phyloP scores from a whole-genome alignment of 371 early-diverging fungal species.

The Parasitella parasitica region DNA sequence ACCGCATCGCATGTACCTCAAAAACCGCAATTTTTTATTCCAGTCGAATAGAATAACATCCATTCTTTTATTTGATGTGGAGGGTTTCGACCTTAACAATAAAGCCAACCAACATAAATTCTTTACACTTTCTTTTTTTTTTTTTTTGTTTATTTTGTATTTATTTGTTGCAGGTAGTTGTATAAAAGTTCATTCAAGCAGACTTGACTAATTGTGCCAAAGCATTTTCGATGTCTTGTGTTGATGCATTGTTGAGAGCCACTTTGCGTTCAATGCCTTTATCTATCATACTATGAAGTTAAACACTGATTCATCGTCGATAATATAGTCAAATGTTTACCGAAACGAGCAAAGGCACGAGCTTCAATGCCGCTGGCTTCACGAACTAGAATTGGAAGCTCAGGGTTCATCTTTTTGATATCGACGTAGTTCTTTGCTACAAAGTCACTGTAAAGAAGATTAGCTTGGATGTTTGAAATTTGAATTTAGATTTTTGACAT shows the following conservation, averaged over 20 bases:
- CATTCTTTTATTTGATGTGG: neutral
- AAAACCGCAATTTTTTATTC: no score
- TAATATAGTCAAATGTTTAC: slow-evolving; percentile 43
- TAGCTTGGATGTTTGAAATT: neutral
- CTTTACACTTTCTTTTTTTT: neutral
- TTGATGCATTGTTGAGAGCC: slow-evolving; percentile 71
- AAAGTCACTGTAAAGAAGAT: slow-evolving; percentile 67
- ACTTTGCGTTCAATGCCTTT: slow-evolving; percentile 84
- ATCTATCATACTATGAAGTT: slow-evolving; percentile 45
- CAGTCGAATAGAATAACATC: neutral
- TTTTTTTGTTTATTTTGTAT: slow-evolving; percentile 6
- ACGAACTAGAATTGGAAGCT: slow-evolving; percentile 87
- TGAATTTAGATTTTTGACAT: neutral
- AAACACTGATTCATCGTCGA: neutral
- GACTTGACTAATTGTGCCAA: slow-evolving; percentile 64
- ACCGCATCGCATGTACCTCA: no score
- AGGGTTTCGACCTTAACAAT: neutral
- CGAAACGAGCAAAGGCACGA: slow-evolving; percentile 88
- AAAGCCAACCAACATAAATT: neutral
- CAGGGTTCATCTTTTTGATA: slow-evolving; percentile 85
- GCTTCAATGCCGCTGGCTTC: slow-evolving; percentile 88
- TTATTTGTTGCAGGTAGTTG: neutral
- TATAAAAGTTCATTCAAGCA: slow-evolving; percentile 20
- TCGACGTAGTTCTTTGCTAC: slow-evolving; percentile 75
- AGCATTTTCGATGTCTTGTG: slow-evolving; percentile 69